phyloP scores from a whole-genome alignment of 805 yeast genomes.

The Cyberlindnera japonica region DNA sequence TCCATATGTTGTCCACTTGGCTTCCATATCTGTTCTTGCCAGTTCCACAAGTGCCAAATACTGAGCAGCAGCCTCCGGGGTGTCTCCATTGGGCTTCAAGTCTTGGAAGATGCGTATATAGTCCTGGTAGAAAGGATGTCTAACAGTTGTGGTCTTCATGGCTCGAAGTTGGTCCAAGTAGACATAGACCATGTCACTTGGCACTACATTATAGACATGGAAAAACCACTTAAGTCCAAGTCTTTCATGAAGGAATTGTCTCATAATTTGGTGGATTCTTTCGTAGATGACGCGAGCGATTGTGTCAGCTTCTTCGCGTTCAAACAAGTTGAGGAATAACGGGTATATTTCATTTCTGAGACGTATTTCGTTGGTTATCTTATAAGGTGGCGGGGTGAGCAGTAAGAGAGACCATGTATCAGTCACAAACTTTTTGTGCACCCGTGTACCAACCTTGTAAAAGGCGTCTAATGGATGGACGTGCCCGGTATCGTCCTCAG shows the following conservation, averaged over 20 bases:
- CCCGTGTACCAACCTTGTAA: not conserved
- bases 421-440: slow-evolving; percentile 2
- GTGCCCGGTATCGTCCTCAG: not conserved
- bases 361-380: not conserved
- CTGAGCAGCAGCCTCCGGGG: slow-evolving; percentile 1
- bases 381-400: not conserved
- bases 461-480: slow-evolving; percentile 6
- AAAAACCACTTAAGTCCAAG: slow-evolving; percentile 1
- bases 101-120: slow-evolving; percentile 1
- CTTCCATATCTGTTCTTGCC: slow-evolving; percentile 5
- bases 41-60: not conserved
- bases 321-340: slow-evolving; percentile 4
- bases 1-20: slow-evolving; percentile 6
- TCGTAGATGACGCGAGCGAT: slow-evolving; percentile 3
- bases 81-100: not conserved
- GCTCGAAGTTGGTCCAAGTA: slow-evolving; percentile 2
- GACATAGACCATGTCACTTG: not conserved
- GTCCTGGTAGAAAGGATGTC: slow-evolving; percentile 8
- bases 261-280: not conserved
- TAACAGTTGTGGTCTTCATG: not conserved
- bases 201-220: not conserved
- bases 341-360: slow-evolving; percentile 3
- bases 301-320: slow-evolving; percentile 1
- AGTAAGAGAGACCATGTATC: slow-evolving; percentile 1
- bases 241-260: slow-evolving; percentile 5